Evolutionary conservation across 352 stramenopile species (phyloP).

Genomic region (Halophytophthora batemanensis): DNA sequence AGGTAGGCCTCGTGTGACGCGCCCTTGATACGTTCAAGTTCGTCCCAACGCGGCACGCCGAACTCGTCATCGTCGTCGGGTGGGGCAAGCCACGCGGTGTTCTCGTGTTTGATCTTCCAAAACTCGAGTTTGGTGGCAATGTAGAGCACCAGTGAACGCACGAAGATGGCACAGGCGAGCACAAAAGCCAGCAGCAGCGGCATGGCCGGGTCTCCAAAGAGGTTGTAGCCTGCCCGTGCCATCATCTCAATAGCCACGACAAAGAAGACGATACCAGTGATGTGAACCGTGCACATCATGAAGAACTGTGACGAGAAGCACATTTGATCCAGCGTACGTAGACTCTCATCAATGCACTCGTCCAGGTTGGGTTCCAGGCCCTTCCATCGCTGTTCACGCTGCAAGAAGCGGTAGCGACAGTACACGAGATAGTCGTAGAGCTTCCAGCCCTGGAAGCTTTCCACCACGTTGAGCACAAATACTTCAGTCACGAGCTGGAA

Average conservation of each 20-base stretch:
- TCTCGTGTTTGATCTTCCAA: slow-evolving; percentile 96
- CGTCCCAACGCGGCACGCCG: slow-evolving; percentile 89
- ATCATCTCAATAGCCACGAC: slow-evolving; percentile 96
- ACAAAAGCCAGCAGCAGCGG: slow-evolving; percentile 82
- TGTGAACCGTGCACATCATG: slow-evolving; percentile 95
- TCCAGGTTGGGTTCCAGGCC: slow-evolving; percentile 94
- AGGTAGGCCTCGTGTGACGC: slow-evolving; percentile 93
- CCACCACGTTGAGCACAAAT: slow-evolving; percentile 94
- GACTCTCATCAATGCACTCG: slow-evolving; percentile 95
- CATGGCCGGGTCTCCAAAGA: slow-evolving; percentile 95
- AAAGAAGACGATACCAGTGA: slow-evolving; percentile 95
- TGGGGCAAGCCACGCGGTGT: slow-evolving; percentile 91
- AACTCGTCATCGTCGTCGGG: slow-evolving; percentile 92
- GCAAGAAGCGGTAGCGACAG: slow-evolving; percentile 93
- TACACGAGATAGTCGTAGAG: slow-evolving; percentile 98
- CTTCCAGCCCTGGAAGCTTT: slow-evolving; percentile 98
- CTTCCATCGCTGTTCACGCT: slow-evolving; percentile 96
- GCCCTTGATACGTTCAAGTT: slow-evolving; percentile 92
- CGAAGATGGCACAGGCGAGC: slow-evolving; percentile 43
- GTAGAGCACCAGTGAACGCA: slow-evolving; percentile 74
- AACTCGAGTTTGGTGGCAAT: slow-evolving; percentile 88
- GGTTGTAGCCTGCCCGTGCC: slow-evolving; percentile 91
- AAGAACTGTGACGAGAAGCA: slow-evolving; percentile 98
- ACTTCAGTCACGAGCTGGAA: slow-evolving; percentile 95
- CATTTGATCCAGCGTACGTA: slow-evolving; percentile 95